Base-by-base conservation (phyloP, 2,329 filamentous ascomycete species). In the Leptographium galeiforme region DNA sequence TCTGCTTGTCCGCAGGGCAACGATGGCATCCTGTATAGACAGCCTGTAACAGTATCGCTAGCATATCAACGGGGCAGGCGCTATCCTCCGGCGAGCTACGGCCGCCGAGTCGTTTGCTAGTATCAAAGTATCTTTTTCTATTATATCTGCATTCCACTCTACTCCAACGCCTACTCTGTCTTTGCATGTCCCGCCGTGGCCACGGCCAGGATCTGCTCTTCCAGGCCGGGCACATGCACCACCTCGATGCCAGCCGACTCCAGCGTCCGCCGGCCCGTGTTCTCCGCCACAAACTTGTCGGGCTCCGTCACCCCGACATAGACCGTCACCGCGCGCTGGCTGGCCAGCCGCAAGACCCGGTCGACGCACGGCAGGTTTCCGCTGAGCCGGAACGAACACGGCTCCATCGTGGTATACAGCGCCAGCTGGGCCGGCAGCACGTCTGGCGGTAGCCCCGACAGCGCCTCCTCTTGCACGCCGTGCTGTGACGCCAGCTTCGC, bases 321-420 rank as follows among this genome's bases (percentile, higher is more conserved):
- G 6, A 98, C 89, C 48, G 79, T 85, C 0, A 59, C 10, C 12
- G 40, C 6, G 1, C 57, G 47, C 16, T 10, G 18, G 16, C 46
- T 8, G 13, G 71, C 72, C 19, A 85, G 72, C 8, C 72, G 71
- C 43, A 94, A 68, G 30, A 98, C 86, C 52, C 91, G 75, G 61
- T 95, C 81, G 8, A 88, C 85, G 62, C 93, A 94, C 0, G 86
- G 76, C 52, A 79, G 62, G 62, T 90, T 89, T 5, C 87, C 87
- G 61, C 83, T 88, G 51, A 89, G 70, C 41, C 88, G 75, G 61
- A 82, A 73, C 52, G 79, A 84, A 64, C 88, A 94, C 1, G 88
- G 88, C 67, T 93, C 93, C 74, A 98, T 89, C 0, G 90, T 96
- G 0, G 94, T 96, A 67, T 96, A 97, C 13, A 98, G 76, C 5